These are phyloP conservation scores for Trypanosoma mega DNA, from an alignment of 208 protist genomes.

Conservation along the genomic window DNA sequence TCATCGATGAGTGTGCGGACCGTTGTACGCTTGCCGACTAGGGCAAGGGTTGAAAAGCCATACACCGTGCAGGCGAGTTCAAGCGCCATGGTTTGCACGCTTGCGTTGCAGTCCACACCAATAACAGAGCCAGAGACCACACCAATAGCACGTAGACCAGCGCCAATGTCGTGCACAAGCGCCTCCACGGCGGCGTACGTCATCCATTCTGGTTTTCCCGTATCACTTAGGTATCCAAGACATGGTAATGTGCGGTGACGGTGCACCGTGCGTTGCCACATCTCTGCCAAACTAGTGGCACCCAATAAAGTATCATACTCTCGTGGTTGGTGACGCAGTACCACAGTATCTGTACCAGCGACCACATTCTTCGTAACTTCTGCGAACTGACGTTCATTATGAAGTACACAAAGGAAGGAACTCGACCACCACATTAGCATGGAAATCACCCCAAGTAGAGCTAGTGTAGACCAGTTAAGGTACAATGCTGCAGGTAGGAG, in stretches of 20 bases:
- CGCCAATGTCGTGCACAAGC: constrained; percentile 64
- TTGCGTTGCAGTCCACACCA: constrained; percentile 74
- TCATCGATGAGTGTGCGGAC: constrained; percentile 73
- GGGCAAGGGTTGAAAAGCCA: constrained; percentile 65
- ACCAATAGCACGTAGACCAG: constrained; percentile 58
- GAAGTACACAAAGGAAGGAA: constrained; percentile 36
- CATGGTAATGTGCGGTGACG: constrained; percentile 59
- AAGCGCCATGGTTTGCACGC: constrained; percentile 46
- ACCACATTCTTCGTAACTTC: constrained; percentile 47
- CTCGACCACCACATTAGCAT: constrained; percentile 38
- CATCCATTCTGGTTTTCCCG: constrained; percentile 60
- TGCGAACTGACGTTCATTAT: constrained; percentile 36
- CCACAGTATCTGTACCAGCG: constrained; percentile 35
- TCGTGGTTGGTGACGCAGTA: constrained; percentile 16
- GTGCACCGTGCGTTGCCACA: constrained; percentile 69
- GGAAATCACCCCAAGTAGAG: constrained; percentile 29
- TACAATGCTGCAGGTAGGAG: constrained; percentile 41
- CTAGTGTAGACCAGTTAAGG: constrained; percentile 39
- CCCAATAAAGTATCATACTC: constrained; percentile 37
- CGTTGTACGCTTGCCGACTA: constrained; percentile 57
- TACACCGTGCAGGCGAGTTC: constrained; percentile 74
- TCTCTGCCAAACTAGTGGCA: constrained; percentile 41
- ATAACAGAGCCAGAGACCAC: constrained; percentile 68
- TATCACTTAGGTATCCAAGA: constrained; percentile 52
- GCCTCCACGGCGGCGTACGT: constrained; percentile 68